Evolutionary conservation across 768 basidiomycete genomes (phyloP).

Genomic region (Mycena vulgaris): DNA sequence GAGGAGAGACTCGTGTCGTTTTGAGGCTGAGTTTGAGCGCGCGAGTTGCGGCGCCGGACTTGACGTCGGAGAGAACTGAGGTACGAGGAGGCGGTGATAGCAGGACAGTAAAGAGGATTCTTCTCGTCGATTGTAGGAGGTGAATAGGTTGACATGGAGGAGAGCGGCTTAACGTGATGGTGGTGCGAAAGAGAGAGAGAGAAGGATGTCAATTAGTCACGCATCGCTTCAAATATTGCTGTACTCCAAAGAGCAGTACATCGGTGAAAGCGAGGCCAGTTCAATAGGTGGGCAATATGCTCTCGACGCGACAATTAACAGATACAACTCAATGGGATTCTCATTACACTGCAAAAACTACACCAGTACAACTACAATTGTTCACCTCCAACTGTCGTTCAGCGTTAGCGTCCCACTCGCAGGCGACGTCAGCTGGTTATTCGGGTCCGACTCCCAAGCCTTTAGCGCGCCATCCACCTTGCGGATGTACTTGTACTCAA

Average conservation of each 20-base stretch:
- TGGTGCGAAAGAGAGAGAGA: too few species aligned
- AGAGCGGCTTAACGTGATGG: conserved; percentile 16
- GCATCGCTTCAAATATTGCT: too few species aligned
- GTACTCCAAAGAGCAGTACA: too few species aligned
- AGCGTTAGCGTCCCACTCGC: conserved; percentile 48
- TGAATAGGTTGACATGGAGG: conserved; percentile 17
- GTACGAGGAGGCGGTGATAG: conserved; percentile 62
- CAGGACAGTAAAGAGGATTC: conserved; percentile 74
- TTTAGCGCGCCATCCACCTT: conserved; percentile 68
- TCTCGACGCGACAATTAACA: too few species aligned
- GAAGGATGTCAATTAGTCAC: too few species aligned
- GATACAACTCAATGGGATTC: too few species aligned
- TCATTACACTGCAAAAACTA: not conserved
- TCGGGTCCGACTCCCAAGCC: conserved; percentile 81
- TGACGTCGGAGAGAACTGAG: conserved; percentile 60
- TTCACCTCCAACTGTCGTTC: conserved; percentile 23
- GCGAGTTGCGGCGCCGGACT: conserved; percentile 39
- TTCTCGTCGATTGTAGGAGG: conserved; percentile 62
- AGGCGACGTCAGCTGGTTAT: conserved; percentile 67
- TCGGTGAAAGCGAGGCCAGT: too few species aligned
- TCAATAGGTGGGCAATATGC: too few species aligned
- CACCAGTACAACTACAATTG: not conserved
- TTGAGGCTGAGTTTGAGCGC: conserved; percentile 19
- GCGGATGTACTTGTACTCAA: conserved; percentile 84
- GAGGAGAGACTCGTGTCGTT: conserved; percentile 46